Base-by-base conservation (phyloP, 2,329 filamentous ascomycete genomes). In the Lanzia echinophila region DNA sequence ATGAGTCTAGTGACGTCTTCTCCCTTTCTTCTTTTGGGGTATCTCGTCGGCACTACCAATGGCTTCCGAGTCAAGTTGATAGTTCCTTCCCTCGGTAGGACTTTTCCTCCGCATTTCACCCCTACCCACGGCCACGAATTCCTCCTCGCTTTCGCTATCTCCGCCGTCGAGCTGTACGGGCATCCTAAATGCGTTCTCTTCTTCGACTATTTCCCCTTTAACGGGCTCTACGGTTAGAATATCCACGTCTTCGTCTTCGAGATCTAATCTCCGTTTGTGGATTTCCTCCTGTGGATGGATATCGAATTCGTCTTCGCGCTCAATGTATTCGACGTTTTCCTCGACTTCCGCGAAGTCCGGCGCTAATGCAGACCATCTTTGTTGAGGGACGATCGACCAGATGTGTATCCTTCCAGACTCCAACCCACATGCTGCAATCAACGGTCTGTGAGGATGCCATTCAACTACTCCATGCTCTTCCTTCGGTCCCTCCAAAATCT, bases 341-440 rank as follows among this genome's bases (percentile, higher is more conserved):
- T 99, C 94, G 13, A 99, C 90, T 70, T 99, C 94, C 39, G 86
- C 88, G 70, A 99, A 99, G 71, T 99, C 95, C 0, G 94, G 94
- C 6, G 95, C 95, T 31, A 99, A 79, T 1, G 94, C 92, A 15
- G 91, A 96, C 95, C 94, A 99, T 64, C 94, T 88, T 68, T 99
- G 95, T 10, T 94, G 92, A 52, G 89, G 94, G 39, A 92, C 84
- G 53, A 96, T 94, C 5, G 90, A 92, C 94, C 94, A 99, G 33
- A 96, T 87, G 72, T 95, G 96, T 67, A 99, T 89, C 52, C 88
- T 83, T 6, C 94, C 94, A 0, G 88, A 92, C 71, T 99, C 95
- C 5, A 97, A 78, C 3, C 94, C 92, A 60, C 91, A 95, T 15
- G 91, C 94, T 3, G 89, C 91, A 33, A 99, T 82, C 61, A 97